Evolutionary conservation across 192 early-diverging fungal species (phyloP).

Genomic region (Umbelopsis ramanniana): DNA sequence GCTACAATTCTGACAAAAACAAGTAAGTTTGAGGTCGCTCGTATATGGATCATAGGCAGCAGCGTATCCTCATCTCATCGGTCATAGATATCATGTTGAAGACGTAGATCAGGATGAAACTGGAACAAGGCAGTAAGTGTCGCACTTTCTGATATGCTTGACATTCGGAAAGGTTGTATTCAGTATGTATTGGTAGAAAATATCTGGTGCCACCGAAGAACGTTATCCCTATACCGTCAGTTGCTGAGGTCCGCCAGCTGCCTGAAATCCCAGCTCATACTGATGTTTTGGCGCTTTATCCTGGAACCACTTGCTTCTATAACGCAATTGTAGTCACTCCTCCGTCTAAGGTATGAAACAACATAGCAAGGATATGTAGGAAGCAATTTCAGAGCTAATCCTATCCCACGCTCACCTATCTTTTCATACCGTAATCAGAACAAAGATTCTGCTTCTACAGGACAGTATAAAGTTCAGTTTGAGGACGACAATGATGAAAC

Average conservation of each 20-base stretch:
- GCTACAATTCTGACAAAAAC: conserved; percentile 52
- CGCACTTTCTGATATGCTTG: background rate
- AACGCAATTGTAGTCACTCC: conserved; percentile 51
- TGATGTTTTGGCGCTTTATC: conserved; percentile 57
- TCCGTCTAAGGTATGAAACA: conserved; percentile 49
- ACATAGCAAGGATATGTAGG: background rate
- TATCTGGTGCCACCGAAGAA: conserved; percentile 49
- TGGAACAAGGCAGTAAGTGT: conserved; percentile 51
- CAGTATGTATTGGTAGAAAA: conserved; percentile 39
- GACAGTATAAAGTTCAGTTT: conserved; percentile 43
- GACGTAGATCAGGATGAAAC: conserved; percentile 59
- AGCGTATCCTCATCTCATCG: background rate
- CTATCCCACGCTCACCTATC: too few species aligned
- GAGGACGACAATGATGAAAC: conserved; percentile 46
- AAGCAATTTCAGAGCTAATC: background rate
- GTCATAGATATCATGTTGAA: conserved; percentile 56
- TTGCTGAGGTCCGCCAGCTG: conserved; percentile 36
- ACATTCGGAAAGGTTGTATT: background rate
- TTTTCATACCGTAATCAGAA: conserved; percentile 24
- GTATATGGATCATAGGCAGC: background rate
- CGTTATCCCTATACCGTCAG: conserved; percentile 53
- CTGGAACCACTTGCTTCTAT: conserved; percentile 63
- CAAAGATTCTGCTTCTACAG: conserved; percentile 29
- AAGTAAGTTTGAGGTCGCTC: conserved; percentile 35
- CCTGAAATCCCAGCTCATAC: conserved; percentile 46